Conservation (phyloP, 2,329 filamentous ascomycete species). For the Cytospora schulzeri region DNA sequence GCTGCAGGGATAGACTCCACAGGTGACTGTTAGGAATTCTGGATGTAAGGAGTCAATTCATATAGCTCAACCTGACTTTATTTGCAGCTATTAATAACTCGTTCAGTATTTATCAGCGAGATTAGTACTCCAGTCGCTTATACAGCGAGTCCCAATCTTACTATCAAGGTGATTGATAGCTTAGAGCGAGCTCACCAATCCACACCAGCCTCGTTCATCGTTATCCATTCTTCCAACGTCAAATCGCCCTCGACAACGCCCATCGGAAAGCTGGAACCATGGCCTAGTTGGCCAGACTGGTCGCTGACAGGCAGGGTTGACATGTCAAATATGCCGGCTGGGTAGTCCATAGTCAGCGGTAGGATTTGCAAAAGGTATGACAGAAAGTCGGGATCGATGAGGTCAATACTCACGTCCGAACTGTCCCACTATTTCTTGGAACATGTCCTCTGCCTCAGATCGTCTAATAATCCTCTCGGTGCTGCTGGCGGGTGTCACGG, state of each 20-base stretch:
- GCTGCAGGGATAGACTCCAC: too few species aligned
- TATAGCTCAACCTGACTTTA: too few species aligned
- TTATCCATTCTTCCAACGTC: neutral
- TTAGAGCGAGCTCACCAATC: neutral
- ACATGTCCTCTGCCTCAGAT: neutral
- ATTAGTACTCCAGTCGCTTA: too few species aligned
- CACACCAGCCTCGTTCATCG: neutral
- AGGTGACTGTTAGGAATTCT: too few species aligned
- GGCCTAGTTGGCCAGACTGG: neutral
- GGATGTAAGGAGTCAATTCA: too few species aligned
- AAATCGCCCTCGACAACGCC: neutral
- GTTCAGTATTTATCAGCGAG: too few species aligned
- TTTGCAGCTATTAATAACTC: too few species aligned
- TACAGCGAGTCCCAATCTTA: too few species aligned
- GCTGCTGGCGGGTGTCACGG: neutral
- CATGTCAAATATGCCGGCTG: neutral
- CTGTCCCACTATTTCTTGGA: neutral
- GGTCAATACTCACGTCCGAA: neutral
- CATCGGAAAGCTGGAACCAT: neutral
- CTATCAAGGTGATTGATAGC: too few species aligned
- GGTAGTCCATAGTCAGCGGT: neutral
- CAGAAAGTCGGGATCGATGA: too few species aligned
- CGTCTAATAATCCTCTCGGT: neutral
- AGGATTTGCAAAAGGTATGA: too few species aligned
- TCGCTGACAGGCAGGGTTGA: neutral